Evolutionary conservation across 768 basidiomycete species (phyloP).

Genomic region (Mycena chlorophos): DNA sequence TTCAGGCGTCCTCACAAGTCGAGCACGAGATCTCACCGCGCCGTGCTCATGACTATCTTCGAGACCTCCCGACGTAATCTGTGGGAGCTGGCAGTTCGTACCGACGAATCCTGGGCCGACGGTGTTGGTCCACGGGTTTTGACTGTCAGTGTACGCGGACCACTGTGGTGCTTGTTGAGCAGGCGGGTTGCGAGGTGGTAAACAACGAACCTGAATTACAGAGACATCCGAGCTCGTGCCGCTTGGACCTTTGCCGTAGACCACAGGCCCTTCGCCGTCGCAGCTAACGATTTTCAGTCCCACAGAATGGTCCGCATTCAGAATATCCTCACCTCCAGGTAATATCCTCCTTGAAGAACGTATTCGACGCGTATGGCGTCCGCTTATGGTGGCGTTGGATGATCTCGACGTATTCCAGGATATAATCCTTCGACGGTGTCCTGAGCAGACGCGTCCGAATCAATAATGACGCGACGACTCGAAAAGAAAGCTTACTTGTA

Average conservation of each 20-base stretch:
- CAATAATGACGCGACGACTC: not conserved
- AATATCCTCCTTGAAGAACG: constrained; percentile 50
- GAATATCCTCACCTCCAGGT: constrained; percentile 33
- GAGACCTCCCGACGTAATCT: constrained; percentile 46
- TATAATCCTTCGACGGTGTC: constrained; percentile 36
- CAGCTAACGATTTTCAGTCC: constrained; percentile 27
- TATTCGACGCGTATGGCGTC: constrained; percentile 51
- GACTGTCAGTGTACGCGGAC: constrained; percentile 38
- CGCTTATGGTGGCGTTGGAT: constrained; percentile 57
- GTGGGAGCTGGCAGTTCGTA: constrained; percentile 51
- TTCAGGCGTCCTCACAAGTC: not conserved
- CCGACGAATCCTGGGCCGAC: constrained; percentile 47
- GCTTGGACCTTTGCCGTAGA: constrained; percentile 24
- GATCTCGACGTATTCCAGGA: constrained; percentile 49
- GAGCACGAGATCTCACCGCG: constrained; percentile 27
- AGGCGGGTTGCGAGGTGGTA: not conserved
- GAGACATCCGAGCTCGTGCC: constrained; percentile 30
- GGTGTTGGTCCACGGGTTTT: constrained; percentile 44
- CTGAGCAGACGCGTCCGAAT: constrained; percentile 22
- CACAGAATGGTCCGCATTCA: no score
- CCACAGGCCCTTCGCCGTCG: constrained; percentile 39
- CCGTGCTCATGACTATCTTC: constrained; percentile 48
- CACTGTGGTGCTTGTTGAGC: constrained; percentile 33
- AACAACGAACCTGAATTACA: constrained; percentile 34
- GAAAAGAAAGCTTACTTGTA: constrained; percentile 41